These are phyloP conservation scores for Lyophyllum decastes DNA, from an alignment of 768 basidiomycete species.

Conservation along the genomic window DNA sequence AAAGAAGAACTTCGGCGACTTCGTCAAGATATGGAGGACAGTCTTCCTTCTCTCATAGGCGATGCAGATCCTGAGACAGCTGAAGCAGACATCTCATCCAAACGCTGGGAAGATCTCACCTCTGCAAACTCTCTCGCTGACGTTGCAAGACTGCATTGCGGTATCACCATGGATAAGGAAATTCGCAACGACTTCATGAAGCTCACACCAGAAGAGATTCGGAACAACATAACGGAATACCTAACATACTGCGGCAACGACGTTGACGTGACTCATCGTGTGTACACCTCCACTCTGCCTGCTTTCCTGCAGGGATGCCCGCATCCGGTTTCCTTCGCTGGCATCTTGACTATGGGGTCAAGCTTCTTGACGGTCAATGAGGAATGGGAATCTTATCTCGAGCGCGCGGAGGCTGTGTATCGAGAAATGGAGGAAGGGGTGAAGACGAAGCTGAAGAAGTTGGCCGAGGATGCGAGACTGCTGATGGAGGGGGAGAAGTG, in stretches of 20 bases:
- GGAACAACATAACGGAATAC: slow-evolving; percentile 67
- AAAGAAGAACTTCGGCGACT: slow-evolving; percentile 40
- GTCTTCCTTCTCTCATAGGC: slow-evolving; percentile 26
- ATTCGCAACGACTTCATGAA: slow-evolving; percentile 79
- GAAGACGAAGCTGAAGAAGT: slow-evolving; percentile 67
- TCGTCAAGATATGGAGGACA: slow-evolving; percentile 40
- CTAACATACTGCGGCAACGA: slow-evolving; percentile 86
- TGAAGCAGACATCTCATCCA: slow-evolving; percentile 33
- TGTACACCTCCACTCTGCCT: slow-evolving; percentile 77
- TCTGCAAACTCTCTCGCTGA: slow-evolving; percentile 91
- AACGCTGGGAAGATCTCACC: slow-evolving; percentile 92
- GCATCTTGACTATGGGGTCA: slow-evolving; percentile 88
- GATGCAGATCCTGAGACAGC: slow-evolving; percentile 34
- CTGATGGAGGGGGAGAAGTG: slow-evolving; percentile 51
- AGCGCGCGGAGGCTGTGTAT: slow-evolving; percentile 77
- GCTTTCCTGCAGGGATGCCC: slow-evolving; percentile 83
- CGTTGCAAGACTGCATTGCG: slow-evolving; percentile 89
- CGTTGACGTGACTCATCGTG: slow-evolving; percentile 81
- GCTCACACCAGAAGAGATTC: slow-evolving; percentile 62
- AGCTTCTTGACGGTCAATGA: slow-evolving; percentile 90
- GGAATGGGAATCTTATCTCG: slow-evolving; percentile 83
- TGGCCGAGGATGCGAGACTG: slow-evolving; percentile 71
- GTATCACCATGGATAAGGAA: slow-evolving; percentile 76
- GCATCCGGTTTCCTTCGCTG: slow-evolving; percentile 91
- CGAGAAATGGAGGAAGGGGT: slow-evolving; percentile 69